phyloP scores from a whole-genome alignment of 2,329 filamentous ascomycete genomes.

The Plenodomus tracheiphilus region DNA sequence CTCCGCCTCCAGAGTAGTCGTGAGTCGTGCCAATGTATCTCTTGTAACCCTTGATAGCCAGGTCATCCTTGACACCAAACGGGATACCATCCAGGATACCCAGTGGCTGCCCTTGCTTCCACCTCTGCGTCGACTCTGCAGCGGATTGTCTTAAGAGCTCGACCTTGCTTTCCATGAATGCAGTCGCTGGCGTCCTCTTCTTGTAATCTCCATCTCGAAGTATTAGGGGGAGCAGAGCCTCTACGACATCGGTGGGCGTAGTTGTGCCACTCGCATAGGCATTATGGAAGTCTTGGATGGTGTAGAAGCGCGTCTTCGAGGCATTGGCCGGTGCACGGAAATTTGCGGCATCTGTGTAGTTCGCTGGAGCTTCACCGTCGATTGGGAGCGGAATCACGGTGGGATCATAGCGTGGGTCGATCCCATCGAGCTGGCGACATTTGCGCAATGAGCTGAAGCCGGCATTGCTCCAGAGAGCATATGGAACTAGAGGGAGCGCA shows the following conservation, averaged over 20 bases:
- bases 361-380: constrained; percentile 18
- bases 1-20: constrained; percentile 55
- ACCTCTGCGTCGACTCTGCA: constrained; percentile 72
- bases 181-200: constrained; percentile 62
- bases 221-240: constrained; percentile 72
- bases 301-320: constrained; percentile 47
- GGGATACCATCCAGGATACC: constrained; percentile 80
- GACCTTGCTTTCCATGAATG: constrained; percentile 70
- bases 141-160: constrained; percentile 70
- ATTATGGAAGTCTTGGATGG: constrained; percentile 74
- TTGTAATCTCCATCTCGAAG: constrained; percentile 58
- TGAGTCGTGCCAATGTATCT: constrained; percentile 67
- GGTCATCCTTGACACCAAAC: constrained; percentile 82
- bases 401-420: constrained; percentile 59
- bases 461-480: constrained; percentile 71
- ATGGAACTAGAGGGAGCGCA: constrained; percentile 63
- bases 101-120: constrained; percentile 65
- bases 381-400: constrained; percentile 55
- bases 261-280: constrained; percentile 70
- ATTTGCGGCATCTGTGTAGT: constrained; percentile 22
- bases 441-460: constrained; percentile 63
- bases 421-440: constrained; percentile 58
- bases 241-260: constrained; percentile 72
- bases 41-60: constrained; percentile 70
- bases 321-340: constrained; percentile 23